Evolutionary conservation across 73 alveolate genomes (phyloP), one percentile per base, ranked within the genome.

Genomic region (Blepharisma japonicum): DNA sequence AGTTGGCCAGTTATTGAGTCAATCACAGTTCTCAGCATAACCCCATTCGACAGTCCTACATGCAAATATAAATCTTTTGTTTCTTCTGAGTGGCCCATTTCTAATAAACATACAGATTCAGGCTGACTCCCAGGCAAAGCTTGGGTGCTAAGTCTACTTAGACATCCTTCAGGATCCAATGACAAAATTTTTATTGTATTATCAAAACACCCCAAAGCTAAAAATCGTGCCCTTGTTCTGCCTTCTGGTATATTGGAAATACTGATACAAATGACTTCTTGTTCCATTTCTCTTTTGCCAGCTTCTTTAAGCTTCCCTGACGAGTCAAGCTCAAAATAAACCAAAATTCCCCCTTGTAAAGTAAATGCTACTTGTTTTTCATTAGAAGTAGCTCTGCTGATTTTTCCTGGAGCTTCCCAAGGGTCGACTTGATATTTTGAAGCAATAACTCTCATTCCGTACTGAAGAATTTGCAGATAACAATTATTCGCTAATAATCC

Each of bases 161-260:
- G 96, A 54, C 95, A 91, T 5, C 94, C 82, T 83, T 98, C 99
- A 23, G 97, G 98, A 78, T 98, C 99, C 82, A 98, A 86, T 70
- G 99, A 94, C 71, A 98, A 88, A 78, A 97, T 87, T 55, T 97
- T 95, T 21, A 98, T 97, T 42, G 99, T 94, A 81, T 87, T 88
- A 91, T 98, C 99, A 55, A 83, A 90, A 47, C 89, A 90, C 38
- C 98, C 99, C 45, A 95, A 96, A 7, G 97, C 98, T 55, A 97
- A 83, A 90, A 95, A 97, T 81, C 94, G 92, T 68, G 96, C 86
- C 79, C 98, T 95, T 55, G 83, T 79, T 81, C 97, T 90, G 7
- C 96, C 97, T 56, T 91, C 96, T 47, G 95, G 98, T n/a, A 93
- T 92, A 27, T 97, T 97, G 45, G 97, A 95, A 54, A 95, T 87